Base-by-base conservation (phyloP, 108 stramenopile genomes). In the Cyclotella baltica region DNA sequence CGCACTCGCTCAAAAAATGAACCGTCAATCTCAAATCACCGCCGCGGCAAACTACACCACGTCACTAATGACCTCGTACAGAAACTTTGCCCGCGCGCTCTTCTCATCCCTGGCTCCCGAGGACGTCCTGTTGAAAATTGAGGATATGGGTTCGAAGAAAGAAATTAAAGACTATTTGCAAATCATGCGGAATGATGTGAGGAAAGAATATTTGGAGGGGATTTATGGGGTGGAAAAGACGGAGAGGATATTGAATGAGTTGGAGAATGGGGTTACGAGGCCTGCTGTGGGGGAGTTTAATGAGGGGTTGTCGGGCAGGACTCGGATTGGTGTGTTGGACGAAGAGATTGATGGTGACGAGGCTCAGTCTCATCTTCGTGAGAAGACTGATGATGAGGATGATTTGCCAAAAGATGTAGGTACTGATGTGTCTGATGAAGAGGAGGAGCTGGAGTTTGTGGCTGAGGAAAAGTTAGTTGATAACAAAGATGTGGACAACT, bases 201-300 rank as follows among this genome's bases (percentile, higher is more conserved):
- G 89, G 11, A 76, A 80, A 55, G 80, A 86, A 20, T 85, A 91
- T 65, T 76, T 94, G 43, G 88, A 88, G 52, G 72, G 68, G 4
- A 52, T 90, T 43, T 88, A 78, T 68, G 90, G 91, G 29, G 65
- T 53, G 9, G 91, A 89, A 75, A 80, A 76, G 70, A 80, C 88
- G 0, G 70, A 30, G 35, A 66, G 84, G 56, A 59, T 92, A 47
- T 52, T 94, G 65, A 50, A 66, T 33, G 91, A 94, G 77, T 75
- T 94, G 61, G 83, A 93, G 48, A 46, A 83, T 72, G 84, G 87
- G 15, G 50, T 87, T 23, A 76, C 23, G 27, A 22, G 50, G 76
- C 47, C 79, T 15, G 33, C 38, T 18, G 27, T 31, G 43, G 40
- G 34, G 30, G n/a, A 16, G 58, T 51, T 37, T 23, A 47, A 75